Evolutionary conservation across 768 basidiomycete species (phyloP), one percentile per base, ranked within the genome.

Genomic region (Calvatia gigantea): DNA sequence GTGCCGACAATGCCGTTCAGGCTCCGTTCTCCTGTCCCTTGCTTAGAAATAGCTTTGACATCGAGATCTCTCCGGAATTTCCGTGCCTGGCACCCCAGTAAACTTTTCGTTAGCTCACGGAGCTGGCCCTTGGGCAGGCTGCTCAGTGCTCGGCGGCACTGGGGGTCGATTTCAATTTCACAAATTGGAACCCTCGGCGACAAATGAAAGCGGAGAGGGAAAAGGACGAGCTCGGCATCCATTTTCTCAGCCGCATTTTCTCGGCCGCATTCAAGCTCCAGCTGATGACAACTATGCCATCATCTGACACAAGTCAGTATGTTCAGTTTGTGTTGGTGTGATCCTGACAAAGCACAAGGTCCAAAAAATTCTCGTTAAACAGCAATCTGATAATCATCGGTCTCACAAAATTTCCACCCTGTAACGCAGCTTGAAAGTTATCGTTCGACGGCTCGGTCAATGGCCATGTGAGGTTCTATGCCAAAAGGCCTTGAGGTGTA

Each of bases 331-430:
- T 11, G 14, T 27, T 17, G 29, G n/a, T 21, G 11, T 42, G 41
- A 42, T 23, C 31, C 7, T 5, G 38, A 19, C 15, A 32, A 48
- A 14, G 28, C 11, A 15, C 12, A 48, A 32, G 29, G 17, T 12
- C 31, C n/a, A n/a, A n/a, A n/a, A n/a, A n/a, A n/a, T n/a, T n/a
- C n/a, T n/a, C n/a, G n/a, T n/a, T n/a, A n/a, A n/a, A n/a, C n/a
- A n/a, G n/a, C n/a, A 47, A 42, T 47, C 46, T 47, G 46, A 47
- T 48, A 35, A 33, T n/a, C 32, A 48, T 48, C 46, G n/a, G 8
- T 17, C 31, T 32, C 32, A 32, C 46, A 12, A n/a, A 48, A 17
- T 4, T 9, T 42, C 19, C 25, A 21, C n/a, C 19, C 7, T 23
- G 19, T 21, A 21, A 19, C 41, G 41, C 3, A 42, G 41, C 41